Percentiles rank a stretch among this genome's conserved stretches.
Conservation (phyloP, 2,329 filamentous ascomycete species). For the Ophiostoma ulmi region DNA sequence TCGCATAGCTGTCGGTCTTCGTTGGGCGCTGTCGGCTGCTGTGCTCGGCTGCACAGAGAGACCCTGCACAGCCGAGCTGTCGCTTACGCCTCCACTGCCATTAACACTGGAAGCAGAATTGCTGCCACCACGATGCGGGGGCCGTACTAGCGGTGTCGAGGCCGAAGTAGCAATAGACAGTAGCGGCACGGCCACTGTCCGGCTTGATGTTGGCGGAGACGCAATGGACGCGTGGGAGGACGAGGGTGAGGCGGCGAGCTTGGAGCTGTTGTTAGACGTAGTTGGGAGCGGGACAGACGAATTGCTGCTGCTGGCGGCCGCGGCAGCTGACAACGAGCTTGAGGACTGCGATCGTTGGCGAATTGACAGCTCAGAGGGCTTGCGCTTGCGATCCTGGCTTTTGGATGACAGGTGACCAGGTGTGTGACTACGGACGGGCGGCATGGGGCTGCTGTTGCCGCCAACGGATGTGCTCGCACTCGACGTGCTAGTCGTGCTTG, state of each 20-base stretch:
- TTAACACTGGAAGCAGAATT: constrained; percentile 28
- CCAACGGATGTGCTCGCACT: constrained; percentile 26
- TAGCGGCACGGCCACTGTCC: background rate
- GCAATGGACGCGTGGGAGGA: constrained; percentile 23
- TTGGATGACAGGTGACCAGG: constrained; percentile 57
- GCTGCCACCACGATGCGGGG: constrained; percentile 28
- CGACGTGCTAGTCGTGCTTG: constrained; percentile 32
- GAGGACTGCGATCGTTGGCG: constrained; percentile 52
- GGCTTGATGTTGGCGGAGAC: constrained; percentile 12
- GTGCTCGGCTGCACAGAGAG: constrained; percentile 19
- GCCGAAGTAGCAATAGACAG: constrained; percentile 11
- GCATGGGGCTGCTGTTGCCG: constrained; percentile 35
- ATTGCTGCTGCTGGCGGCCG: background rate
- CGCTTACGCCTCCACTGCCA: constrained; percentile 26
- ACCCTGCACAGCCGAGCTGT: constrained; percentile 16
- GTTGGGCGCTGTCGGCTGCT: constrained; percentile 31
- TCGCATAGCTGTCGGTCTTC: constrained; percentile 45
- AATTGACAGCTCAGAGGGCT: constrained; percentile 48
- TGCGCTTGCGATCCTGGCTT: constrained; percentile 49
- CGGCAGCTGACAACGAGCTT: constrained; percentile 31
- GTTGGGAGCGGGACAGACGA: constrained; percentile 28
- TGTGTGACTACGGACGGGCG: constrained; percentile 53
- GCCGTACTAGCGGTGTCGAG: constrained; percentile 18
- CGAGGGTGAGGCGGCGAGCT: constrained; percentile 28
- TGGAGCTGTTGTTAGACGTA: constrained; percentile 24